phyloP scores from a whole-genome alignment of 257 asterid species.

The Handroanthus guayacan region DNA sequence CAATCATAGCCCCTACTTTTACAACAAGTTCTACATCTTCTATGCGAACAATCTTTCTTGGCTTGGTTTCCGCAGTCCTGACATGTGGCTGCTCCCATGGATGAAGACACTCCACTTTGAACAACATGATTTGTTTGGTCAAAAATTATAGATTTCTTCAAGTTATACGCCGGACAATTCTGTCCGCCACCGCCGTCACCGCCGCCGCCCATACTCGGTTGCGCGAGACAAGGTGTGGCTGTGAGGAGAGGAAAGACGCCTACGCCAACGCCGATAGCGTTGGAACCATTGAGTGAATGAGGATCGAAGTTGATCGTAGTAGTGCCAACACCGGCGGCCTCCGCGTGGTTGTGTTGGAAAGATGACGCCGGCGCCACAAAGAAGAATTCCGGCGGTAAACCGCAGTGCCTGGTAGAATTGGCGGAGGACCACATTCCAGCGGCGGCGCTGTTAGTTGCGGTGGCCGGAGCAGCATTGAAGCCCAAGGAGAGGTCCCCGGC shows the following conservation, averaged over 20 bases:
- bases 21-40: constrained; percentile 71
- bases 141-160: constrained; percentile 38
- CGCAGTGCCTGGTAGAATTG: constrained; percentile 61
- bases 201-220: constrained; percentile 31
- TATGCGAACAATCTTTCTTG: constrained; percentile 66
- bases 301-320: constrained; percentile 64
- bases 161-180: constrained; percentile 25
- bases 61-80: constrained; percentile 82
- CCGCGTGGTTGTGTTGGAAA: constrained; percentile 49
- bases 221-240: constrained; percentile 50
- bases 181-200: constrained; percentile 35
- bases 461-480: constrained; percentile 70
- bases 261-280: constrained; percentile 45
- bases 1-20: constrained; percentile 69
- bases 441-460: constrained; percentile 29
- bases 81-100: constrained; percentile 51
- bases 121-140: constrained; percentile 37
- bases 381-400: constrained; percentile 63
- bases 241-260: constrained; percentile 65
- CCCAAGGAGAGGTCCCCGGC: constrained; percentile 77
- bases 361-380: constrained; percentile 75
- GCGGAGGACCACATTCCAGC: constrained; percentile 66
- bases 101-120: constrained; percentile 33
- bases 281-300: constrained; percentile 40
- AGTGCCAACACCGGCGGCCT: constrained; percentile 28